These are phyloP conservation scores for Theobroma cacao DNA, from an alignment of 345 rosid species.

Conservation along the genomic window DNA sequence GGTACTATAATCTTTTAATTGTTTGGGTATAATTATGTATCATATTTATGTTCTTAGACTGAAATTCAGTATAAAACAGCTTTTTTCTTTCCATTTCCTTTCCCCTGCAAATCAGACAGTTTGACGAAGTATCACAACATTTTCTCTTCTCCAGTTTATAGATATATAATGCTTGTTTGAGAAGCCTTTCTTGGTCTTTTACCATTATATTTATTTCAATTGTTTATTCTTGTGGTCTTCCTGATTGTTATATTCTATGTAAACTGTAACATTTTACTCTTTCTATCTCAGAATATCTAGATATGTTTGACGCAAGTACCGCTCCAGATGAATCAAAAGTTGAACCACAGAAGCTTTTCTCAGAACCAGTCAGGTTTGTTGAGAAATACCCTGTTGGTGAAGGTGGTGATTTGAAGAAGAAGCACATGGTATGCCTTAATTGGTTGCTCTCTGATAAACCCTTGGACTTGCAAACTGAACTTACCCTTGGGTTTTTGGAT, in stretches of 20 bases:
- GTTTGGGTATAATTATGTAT: background rate
- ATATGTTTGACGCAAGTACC: slow-evolving; percentile 69
- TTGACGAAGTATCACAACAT: too few relatives aligned
- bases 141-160: background rate
- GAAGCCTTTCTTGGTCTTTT: background rate
- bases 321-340: slow-evolving; percentile 64
- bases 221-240: background rate
- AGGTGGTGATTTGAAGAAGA: slow-evolving; percentile 76
- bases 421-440: slow-evolving; percentile 92
- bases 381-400: slow-evolving; percentile 89
- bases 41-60: background rate
- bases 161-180: background rate
- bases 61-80: background rate
- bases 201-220: background rate
- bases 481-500: slow-evolving; percentile 85
- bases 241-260: background rate
- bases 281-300: slow-evolving; percentile 63
- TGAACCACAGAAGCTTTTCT: slow-evolving; percentile 59
- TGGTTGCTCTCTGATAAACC: slow-evolving; percentile 90
- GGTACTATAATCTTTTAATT: background rate
- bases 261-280: background rate
- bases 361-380: slow-evolving; percentile 67
- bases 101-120: background rate
- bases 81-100: background rate
- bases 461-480: slow-evolving; percentile 86